Percentiles rank a stretch among this genome's conserved stretches.
These are phyloP conservation scores for Hevea brasiliensis DNA, from an alignment of 345 rosid genomes.

Conservation along the genomic window DNA sequence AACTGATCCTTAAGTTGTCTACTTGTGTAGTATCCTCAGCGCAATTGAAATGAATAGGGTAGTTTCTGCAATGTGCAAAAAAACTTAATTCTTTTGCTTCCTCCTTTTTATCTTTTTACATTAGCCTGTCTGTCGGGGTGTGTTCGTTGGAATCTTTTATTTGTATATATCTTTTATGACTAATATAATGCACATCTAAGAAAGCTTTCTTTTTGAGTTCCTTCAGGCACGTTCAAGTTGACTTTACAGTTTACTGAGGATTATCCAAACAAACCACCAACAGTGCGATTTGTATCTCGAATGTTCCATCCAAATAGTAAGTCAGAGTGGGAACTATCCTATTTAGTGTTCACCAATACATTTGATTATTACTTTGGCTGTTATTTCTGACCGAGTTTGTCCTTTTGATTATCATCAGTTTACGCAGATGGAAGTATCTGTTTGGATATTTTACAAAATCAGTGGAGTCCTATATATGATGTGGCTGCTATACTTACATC, in stretches of 20 bases:
- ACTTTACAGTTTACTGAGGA: constrained; percentile 53
- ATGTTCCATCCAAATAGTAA: constrained; percentile 61
- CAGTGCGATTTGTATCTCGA: constrained; percentile 55
- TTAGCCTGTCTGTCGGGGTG: background rate
- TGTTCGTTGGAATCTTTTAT: background rate
- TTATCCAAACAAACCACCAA: constrained; percentile 62
- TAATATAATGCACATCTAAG: background rate
- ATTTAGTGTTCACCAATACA: background rate
- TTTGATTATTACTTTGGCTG: background rate
- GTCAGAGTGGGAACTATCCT: constrained; percentile 17
- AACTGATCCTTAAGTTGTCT: background rate
- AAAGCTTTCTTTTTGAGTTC: constrained; percentile 2
- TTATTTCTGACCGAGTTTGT: background rate
- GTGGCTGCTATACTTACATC: constrained; percentile 97
- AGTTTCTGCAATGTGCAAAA: background rate
- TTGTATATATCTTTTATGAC: background rate
- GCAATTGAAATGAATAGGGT: background rate
- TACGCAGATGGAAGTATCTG: constrained; percentile 98
- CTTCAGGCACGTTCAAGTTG: constrained; percentile 57
- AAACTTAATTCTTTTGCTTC: too few relatives aligned
- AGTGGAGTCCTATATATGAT: constrained; percentile 96
- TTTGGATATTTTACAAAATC: constrained; percentile 91
- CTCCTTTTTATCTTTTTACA: too few relatives aligned
- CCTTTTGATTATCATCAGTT: constrained; percentile 40
- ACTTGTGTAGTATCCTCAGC: background rate